phyloP scores from a whole-genome alignment of 768 basidiomycete genomes.

The Lentinula boryana region DNA sequence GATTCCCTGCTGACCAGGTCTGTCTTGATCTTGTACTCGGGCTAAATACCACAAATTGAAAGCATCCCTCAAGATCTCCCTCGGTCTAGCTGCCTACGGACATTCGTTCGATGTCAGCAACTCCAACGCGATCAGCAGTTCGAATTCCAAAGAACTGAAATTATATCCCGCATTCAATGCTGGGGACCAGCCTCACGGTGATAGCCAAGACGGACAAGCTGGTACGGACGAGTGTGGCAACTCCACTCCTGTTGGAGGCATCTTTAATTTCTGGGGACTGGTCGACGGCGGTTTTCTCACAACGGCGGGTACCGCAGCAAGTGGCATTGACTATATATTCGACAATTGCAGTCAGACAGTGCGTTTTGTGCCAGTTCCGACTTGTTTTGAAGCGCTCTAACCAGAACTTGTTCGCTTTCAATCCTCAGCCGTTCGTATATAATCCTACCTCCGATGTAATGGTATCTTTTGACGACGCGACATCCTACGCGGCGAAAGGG shows the following conservation, averaged over 20 bases:
- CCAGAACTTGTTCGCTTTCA: neutral
- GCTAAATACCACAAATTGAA: neutral
- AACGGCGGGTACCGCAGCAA: conserved; percentile 34
- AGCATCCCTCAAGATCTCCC: conserved; percentile 42
- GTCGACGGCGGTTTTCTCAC: conserved; percentile 49
- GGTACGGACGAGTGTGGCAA: conserved; percentile 44
- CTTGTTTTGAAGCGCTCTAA: neutral
- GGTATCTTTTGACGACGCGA: conserved; percentile 64
- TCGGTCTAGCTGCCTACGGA: conserved; percentile 80
- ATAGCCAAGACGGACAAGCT: conserved; percentile 2
- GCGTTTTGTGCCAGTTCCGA: conserved; percentile 12
- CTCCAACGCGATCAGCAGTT: conserved; percentile 25
- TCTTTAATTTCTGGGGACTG: conserved; percentile 59
- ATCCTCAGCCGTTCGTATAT: conserved; percentile 60
- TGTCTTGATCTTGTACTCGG: neutral
- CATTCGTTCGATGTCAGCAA: conserved; percentile 55
- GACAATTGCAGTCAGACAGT: conserved; percentile 75
- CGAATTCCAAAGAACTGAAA: conserved; percentile 24
- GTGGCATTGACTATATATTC: conserved; percentile 48
- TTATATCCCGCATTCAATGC: conserved; percentile 47
- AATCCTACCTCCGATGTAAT: conserved; percentile 43
- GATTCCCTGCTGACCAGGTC: conserved; percentile 53
- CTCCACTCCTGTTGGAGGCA: conserved; percentile 25
- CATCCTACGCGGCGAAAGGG: conserved; percentile 60
- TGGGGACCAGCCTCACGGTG: conserved; percentile 27